phyloP scores from a whole-genome alignment of 2,329 filamentous ascomycete species.

The Trichoderma citrinoviride region DNA sequence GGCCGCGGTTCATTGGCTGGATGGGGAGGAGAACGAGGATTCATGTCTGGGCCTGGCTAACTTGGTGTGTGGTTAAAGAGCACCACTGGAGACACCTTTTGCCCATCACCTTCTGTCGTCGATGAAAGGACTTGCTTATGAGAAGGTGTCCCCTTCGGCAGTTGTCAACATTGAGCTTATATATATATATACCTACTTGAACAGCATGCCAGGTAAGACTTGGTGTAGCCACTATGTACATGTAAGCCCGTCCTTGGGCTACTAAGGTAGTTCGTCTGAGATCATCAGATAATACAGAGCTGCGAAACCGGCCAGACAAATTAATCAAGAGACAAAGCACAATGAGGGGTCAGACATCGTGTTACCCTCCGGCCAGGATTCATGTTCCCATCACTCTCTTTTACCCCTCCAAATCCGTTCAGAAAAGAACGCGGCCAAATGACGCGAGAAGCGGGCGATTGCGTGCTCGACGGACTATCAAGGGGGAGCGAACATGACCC shows the following conservation, averaged over 20 bases:
- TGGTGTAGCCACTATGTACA: too few species aligned
- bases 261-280: too few species aligned
- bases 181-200: too few species aligned
- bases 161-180: too few species aligned
- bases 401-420: constrained; percentile 3
- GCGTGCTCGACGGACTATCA: constrained; percentile 18
- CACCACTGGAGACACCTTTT: neutral
- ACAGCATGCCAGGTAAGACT: too few species aligned
- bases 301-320: constrained; percentile 1
- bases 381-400: neutral
- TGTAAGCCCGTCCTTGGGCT: too few species aligned
- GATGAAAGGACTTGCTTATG: neutral
- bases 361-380: neutral
- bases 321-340: neutral
- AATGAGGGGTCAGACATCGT: neutral
- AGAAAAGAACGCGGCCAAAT: neutral
- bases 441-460: constrained; percentile 17
- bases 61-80: neutral
- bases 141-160: too few species aligned
- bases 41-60: neutral
- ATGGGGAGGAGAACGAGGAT: neutral
- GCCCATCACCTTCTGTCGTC: too few species aligned
- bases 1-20: neutral
- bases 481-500: neutral
- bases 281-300: neutral